These are phyloP conservation scores for Tillandsia fasciculata DNA, from an alignment of 176 grass and related monocot species.

Conservation along the genomic window DNA sequence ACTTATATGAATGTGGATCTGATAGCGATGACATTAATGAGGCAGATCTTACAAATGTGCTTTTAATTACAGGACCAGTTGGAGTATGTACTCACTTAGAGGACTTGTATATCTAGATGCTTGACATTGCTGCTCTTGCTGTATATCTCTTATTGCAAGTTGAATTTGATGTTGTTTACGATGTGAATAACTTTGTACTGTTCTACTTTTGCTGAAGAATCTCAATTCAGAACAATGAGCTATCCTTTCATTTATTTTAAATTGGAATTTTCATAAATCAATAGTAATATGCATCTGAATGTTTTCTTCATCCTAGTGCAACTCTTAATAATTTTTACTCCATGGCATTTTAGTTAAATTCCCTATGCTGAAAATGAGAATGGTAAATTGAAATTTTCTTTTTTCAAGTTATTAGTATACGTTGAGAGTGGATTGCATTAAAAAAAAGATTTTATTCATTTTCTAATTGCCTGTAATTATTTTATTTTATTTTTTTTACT, in stretches of 20 bases:
- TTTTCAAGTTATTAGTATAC: too few species aligned
- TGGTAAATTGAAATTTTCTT: too few species aligned
- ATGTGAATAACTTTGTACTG: background rate
- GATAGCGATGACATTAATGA: slow-evolving; percentile 50
- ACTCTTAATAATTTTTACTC: too few species aligned
- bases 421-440: background rate
- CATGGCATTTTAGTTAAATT: too few species aligned
- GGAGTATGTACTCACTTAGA: slow-evolving; percentile 40
- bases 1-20: slow-evolving; percentile 45
- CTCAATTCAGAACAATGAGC: too few species aligned
- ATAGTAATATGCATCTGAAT: too few species aligned
- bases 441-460: background rate
- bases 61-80: slow-evolving; percentile 96
- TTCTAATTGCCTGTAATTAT: slow-evolving; percentile 2
- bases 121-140: background rate
- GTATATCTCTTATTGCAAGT: background rate
- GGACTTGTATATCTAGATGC: background rate
- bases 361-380: too few species aligned
- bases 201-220: too few species aligned
- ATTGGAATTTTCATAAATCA: too few species aligned
- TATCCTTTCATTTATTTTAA: too few species aligned
- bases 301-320: too few species aligned
- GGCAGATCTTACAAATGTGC: slow-evolving; percentile 45
- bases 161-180: background rate
- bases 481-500: slow-evolving; percentile 28